A percentile compares a stretch with the other conserved stretches of the same genome.
phyloP scores from a whole-genome alignment of 2,329 filamentous ascomycete genomes.

The Pseudocercospora cruenta region DNA sequence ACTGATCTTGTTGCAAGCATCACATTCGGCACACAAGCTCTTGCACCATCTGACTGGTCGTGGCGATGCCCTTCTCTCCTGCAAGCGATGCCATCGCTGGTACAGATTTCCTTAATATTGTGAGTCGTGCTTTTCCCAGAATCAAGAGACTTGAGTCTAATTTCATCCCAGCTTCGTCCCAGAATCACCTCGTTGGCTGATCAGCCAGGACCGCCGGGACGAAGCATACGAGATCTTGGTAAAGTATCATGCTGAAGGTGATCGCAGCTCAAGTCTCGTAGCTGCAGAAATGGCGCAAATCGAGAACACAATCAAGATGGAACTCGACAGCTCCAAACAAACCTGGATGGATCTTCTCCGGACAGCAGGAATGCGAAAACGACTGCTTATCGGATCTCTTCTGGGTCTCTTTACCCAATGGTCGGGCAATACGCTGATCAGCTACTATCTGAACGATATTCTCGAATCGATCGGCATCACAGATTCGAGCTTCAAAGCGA shows the following conservation, averaged over 20 bases:
- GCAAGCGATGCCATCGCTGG: constrained; percentile 25
- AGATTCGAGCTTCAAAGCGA: constrained; percentile 38
- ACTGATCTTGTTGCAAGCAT: constrained; percentile 22
- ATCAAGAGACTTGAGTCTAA: not conserved
- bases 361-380: constrained; percentile 37
- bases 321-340: constrained; percentile 55
- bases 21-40: constrained; percentile 27
- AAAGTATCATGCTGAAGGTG: constrained; percentile 66
- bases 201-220: not conserved
- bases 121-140: constrained; percentile 10
- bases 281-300: constrained; percentile 69
- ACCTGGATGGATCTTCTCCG: constrained; percentile 27
- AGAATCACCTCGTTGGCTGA: not conserved
- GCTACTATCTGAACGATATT: constrained; percentile 36
- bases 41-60: constrained; percentile 27
- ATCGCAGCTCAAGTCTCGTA: constrained; percentile 62
- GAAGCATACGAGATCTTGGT: constrained; percentile 47
- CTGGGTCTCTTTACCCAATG: constrained; percentile 45
- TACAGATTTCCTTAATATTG: constrained; percentile 30
- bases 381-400: constrained; percentile 42
- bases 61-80: constrained; percentile 33
- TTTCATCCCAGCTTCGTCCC: not conserved
- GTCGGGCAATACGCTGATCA: constrained; percentile 46
- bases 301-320: constrained; percentile 58
- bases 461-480: constrained; percentile 45